Conservation (phyloP, 1,139 yeast genomes). For the Taphrina populina region DNA sequence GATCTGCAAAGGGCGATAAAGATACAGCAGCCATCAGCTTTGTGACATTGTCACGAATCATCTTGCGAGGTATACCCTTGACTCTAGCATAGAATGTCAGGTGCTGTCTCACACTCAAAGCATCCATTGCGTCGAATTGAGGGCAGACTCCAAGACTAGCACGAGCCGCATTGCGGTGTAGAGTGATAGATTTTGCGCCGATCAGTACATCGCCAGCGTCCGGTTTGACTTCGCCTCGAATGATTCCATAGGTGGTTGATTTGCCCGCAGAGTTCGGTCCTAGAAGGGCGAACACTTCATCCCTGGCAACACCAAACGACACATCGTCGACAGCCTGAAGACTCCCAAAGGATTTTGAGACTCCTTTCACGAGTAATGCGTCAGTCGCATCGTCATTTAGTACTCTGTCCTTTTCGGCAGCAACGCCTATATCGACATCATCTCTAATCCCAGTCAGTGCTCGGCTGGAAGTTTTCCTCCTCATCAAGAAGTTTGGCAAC, state of each 20-base stretch:
- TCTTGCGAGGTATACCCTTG: slow-evolving; percentile 57
- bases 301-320: slow-evolving; percentile 45
- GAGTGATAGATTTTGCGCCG: slow-evolving; percentile 43
- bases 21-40: slow-evolving; percentile 49
- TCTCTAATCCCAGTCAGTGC: slow-evolving; percentile 4
- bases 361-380: slow-evolving; percentile 42
- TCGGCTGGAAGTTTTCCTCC: neutral
- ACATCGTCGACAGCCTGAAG: slow-evolving; percentile 45
- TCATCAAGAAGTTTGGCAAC: slow-evolving; percentile 34
- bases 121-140: slow-evolving; percentile 48
- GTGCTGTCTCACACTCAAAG: slow-evolving; percentile 45
- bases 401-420: slow-evolving; percentile 4
- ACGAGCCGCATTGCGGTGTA: slow-evolving; percentile 44
- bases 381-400: slow-evolving; percentile 37
- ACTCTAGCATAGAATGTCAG: slow-evolving; percentile 44
- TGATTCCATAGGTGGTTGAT: slow-evolving; percentile 72
- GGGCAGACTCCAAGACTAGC: slow-evolving; percentile 47
- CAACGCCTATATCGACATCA: slow-evolving; percentile 1
- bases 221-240: slow-evolving; percentile 55
- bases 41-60: slow-evolving; percentile 89
- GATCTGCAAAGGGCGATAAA: slow-evolving; percentile 42
- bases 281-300: slow-evolving; percentile 50
- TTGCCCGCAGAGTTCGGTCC: slow-evolving; percentile 99
- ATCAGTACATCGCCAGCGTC: slow-evolving; percentile 44
- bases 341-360: slow-evolving; percentile 43